Conservation (phyloP, 352 stramenopile genomes). For the Blastocystis sp. region DNA sequence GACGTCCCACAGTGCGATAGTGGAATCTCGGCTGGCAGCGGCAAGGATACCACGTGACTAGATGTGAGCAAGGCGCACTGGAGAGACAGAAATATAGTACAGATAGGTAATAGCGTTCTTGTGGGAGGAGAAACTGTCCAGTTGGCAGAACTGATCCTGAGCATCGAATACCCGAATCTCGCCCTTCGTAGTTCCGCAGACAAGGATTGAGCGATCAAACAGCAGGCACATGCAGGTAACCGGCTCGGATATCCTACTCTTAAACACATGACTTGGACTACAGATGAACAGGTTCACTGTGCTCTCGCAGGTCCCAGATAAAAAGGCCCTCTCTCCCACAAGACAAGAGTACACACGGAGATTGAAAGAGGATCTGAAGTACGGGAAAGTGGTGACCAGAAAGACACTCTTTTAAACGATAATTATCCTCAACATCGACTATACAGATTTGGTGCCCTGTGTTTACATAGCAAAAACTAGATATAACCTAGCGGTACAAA, state of each 20-base stretch:
- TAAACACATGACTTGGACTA: neutral
- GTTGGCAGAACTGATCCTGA: neutral
- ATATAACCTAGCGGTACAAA: neutral
- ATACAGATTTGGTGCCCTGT: neutral
- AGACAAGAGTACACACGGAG: neutral
- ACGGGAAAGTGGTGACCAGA: neutral
- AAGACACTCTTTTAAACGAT: neutral
- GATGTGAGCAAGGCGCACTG: neutral
- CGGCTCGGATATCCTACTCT: neutral
- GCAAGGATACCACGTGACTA: neutral
- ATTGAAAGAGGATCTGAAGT: neutral
- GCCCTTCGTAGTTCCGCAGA: neutral
- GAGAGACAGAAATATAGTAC: neutral
- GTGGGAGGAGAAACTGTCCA: neutral
- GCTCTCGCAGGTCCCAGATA: neutral
- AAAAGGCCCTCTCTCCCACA: conserved; percentile 1
- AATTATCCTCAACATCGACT: neutral
- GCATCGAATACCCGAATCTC: neutral
- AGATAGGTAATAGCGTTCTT: neutral
- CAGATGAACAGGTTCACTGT: neutral
- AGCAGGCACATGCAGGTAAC: neutral
- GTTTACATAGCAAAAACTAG: conserved; percentile 20
- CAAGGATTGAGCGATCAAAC: neutral
- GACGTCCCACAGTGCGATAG: neutral
- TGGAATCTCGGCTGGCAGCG: neutral